A percentile compares a stretch with the other conserved stretches of the same genome.
Evolutionary conservation across 2,329 filamentous ascomycete genomes (phyloP).

Genomic region (Aspergillus persii): DNA sequence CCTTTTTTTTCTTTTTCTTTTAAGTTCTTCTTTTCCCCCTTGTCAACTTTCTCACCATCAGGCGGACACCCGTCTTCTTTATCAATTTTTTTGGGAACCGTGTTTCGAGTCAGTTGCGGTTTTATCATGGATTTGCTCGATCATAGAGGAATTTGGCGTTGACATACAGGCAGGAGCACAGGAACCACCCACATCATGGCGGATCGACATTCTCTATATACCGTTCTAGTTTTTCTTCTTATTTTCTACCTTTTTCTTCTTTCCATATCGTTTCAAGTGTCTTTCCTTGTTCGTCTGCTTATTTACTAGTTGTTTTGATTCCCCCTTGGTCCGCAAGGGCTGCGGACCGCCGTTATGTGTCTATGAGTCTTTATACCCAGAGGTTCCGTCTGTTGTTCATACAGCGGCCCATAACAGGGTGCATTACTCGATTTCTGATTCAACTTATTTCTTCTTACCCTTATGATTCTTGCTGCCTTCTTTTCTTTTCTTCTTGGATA

Average conservation of each 20-base stretch:
- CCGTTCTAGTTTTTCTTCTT: not conserved
- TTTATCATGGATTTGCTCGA: not conserved
- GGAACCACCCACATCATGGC: conserved; percentile 5
- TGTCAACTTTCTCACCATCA: not conserved
- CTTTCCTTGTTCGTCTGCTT: conserved; percentile 2
- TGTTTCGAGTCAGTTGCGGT: not conserved
- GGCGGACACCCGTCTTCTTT: no score
- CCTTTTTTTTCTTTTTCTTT: not conserved
- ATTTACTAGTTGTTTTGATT: conserved; percentile 6
- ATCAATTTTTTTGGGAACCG: not conserved
- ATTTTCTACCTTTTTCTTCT: not conserved
- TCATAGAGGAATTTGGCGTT: conserved; percentile 27
- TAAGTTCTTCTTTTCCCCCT: not conserved
- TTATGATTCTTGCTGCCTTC: not conserved
- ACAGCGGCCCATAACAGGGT: not conserved
- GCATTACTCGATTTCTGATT: not conserved
- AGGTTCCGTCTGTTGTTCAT: conserved; percentile 9
- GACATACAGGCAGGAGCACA: conserved; percentile 17
- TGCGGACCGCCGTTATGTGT: conserved; percentile 14
- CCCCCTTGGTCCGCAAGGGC: conserved; percentile 2
- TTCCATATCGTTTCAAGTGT: not conserved
- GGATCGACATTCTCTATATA: conserved; percentile 9
- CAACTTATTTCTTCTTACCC: not conserved
- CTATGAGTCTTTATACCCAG: conserved; percentile 24
- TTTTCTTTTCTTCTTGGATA: not conserved